Conservation (phyloP, 441 rosid genomes). For the Gossypium davidsonii region DNA sequence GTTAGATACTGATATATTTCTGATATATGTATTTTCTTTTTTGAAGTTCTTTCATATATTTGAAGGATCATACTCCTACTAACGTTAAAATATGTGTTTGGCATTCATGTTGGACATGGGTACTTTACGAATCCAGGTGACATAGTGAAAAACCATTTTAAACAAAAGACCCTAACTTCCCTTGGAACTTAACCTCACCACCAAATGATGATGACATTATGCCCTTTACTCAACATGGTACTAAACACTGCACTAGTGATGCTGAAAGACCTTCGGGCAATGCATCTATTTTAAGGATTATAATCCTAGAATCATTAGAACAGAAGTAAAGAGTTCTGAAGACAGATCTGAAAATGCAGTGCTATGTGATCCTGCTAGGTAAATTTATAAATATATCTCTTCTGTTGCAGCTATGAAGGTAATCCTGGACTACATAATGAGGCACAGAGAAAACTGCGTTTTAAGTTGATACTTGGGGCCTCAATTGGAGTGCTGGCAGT, state of each 20-base stretch:
- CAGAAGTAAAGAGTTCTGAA: neutral
- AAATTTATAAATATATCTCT: conserved; percentile 2
- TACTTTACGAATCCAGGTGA: neutral
- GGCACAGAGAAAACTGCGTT: conserved; percentile 32
- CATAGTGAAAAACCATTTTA: neutral
- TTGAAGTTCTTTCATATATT: no score
- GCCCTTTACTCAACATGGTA: neutral
- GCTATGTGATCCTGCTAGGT: neutral
- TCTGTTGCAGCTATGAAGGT: conserved; percentile 46
- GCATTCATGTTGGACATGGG: no score
- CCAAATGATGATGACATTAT: neutral
- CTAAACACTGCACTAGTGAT: neutral
- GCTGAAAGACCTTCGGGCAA: neutral
- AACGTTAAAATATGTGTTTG: no score
- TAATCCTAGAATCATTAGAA: neutral
- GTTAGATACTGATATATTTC: no score
- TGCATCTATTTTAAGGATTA: neutral
- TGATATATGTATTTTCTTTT: no score
- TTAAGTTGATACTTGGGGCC: conserved; percentile 50
- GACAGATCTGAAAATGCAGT: neutral
- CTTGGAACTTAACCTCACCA: neutral
- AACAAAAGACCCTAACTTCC: neutral
- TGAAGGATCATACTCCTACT: no score
- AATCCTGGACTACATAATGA: conserved; percentile 57
- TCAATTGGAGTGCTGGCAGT: conserved; percentile 44